A percentile compares a stretch with the other conserved stretches of the same genome.
Evolutionary conservation across 805 yeast genomes (phyloP).

Genomic region (Teunomyces stri): DNA sequence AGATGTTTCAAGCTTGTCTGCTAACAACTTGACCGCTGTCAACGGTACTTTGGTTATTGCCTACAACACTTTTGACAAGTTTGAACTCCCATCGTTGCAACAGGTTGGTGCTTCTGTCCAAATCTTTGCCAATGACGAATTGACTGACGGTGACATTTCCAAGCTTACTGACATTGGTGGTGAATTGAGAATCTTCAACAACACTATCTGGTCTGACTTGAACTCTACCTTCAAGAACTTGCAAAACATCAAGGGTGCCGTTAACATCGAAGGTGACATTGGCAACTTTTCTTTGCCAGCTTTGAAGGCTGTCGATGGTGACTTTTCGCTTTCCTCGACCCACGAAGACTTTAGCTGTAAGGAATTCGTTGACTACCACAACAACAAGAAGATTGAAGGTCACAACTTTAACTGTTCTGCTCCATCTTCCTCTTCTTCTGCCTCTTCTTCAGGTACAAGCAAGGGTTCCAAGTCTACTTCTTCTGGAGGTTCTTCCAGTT

Average conservation of each 20-base stretch:
- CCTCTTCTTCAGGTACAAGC: constrained; percentile 12
- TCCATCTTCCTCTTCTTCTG: constrained; percentile 22
- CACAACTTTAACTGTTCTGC: constrained; percentile 44
- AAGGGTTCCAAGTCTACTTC: constrained; percentile 12
- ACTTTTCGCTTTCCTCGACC: constrained; percentile 34
- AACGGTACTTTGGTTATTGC: constrained; percentile 41
- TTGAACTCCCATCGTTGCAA: constrained; percentile 29
- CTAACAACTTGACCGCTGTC: constrained; percentile 32
- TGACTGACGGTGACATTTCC: constrained; percentile 27
- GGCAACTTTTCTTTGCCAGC: constrained; percentile 37
- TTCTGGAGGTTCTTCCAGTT: constrained; percentile 14
- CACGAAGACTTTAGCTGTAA: constrained; percentile 38
- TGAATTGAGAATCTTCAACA: constrained; percentile 41
- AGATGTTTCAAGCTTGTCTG: constrained; percentile 33
- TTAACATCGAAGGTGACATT: constrained; percentile 35
- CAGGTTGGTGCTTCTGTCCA: constrained; percentile 39
- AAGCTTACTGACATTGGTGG: constrained; percentile 38
- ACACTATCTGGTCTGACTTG: constrained; percentile 35
- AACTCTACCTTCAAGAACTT: constrained; percentile 26
- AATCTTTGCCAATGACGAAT: constrained; percentile 42
- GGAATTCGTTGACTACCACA: constrained; percentile 32
- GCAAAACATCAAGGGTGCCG: constrained; percentile 39
- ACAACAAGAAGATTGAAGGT: constrained; percentile 35
- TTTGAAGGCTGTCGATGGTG: constrained; percentile 41
- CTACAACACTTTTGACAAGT: constrained; percentile 36